Percentiles rank a stretch among this genome's conserved stretches.
These are phyloP conservation scores for Cutaneotrichosporon cyanovorans DNA, from an alignment of 1,284 basidiomycete genomes.

Conservation along the genomic window DNA sequence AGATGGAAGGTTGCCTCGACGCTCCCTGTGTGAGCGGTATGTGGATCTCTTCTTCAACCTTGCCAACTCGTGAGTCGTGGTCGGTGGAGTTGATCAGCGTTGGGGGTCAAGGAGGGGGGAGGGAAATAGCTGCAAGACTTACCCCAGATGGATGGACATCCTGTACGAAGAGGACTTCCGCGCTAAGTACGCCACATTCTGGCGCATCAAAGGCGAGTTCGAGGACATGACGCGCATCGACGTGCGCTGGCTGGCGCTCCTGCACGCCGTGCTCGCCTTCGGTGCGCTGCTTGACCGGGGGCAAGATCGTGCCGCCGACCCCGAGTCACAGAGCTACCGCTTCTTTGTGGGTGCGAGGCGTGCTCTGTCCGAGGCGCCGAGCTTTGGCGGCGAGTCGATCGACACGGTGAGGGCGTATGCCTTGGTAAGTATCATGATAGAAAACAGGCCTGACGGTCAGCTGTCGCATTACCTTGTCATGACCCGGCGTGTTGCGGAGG, in stretches of 20 bases:
- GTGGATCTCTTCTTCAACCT: conserved; percentile 21
- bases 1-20: conserved; percentile 18
- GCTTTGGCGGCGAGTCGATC: conserved; percentile 27
- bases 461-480: conserved; percentile 25
- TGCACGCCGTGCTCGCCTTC: conserved; percentile 29
- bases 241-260: conserved; percentile 27
- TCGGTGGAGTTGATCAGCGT: no score
- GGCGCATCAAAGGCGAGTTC: conserved; percentile 19
- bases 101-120: no score
- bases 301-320: conserved; percentile 9
- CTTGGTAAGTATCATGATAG: conserved; percentile 14
- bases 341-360: conserved; percentile 23
- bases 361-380: conserved; percentile 23
- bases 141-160: conserved; percentile 25
- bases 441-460: conserved; percentile 10
- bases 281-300: conserved; percentile 22
- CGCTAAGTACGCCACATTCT: conserved; percentile 21
- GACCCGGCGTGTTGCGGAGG: conserved; percentile 26
- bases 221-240: conserved; percentile 26
- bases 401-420: conserved; percentile 26
- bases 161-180: conserved; percentile 28
- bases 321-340: conserved; percentile 19
- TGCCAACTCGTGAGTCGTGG: conserved; percentile 26
- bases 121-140: no score
- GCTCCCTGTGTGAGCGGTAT: conserved; percentile 22